A percentile compares a stretch with the other conserved stretches of the same genome.
Conservation (phyloP, 2,329 filamentous ascomycete species). For the Calonectria ilicicola region DNA sequence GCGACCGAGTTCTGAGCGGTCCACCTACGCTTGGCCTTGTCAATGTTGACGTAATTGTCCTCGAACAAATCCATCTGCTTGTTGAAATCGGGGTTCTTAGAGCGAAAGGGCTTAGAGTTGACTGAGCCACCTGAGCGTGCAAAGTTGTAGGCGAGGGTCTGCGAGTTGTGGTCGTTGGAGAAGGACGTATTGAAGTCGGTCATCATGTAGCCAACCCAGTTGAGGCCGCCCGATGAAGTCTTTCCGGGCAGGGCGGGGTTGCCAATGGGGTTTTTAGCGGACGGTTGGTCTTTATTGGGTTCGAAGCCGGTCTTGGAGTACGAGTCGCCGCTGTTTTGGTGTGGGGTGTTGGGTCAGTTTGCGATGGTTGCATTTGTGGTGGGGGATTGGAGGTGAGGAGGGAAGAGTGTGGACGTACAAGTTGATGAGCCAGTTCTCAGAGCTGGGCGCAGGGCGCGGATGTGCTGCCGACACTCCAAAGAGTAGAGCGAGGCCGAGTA, state of each 20-base stretch:
- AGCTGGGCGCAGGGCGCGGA: not conserved
- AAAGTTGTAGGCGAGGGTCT: slow-evolving; percentile 3
- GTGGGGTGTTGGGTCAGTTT: not conserved
- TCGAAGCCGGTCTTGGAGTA: slow-evolving; percentile 6
- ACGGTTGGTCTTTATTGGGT: not conserved
- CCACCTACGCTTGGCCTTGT: not conserved
- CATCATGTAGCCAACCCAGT: slow-evolving; percentile 14
- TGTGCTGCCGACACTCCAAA: not conserved
- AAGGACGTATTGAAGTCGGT: slow-evolving; percentile 11
- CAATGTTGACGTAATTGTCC: not conserved
- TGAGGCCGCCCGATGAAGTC: slow-evolving; percentile 2
- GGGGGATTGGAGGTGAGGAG: not conserved
- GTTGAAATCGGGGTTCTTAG: slow-evolving; percentile 7
- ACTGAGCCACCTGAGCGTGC: not conserved
- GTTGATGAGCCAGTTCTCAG: not conserved
- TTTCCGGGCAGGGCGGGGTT: slow-evolving; percentile 6
- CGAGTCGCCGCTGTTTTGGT: slow-evolving; percentile 2
- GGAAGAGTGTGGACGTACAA: not conserved
- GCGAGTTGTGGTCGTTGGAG: not conserved
- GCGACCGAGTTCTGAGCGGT: not conserved
- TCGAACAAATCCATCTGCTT: slow-evolving; percentile 7
- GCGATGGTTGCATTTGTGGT: not conserved
- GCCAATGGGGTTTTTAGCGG: not conserved
- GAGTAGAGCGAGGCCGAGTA: not conserved
- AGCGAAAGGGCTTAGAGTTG: not conserved